A percentile compares a stretch with the other conserved stretches of the same genome.
These are phyloP conservation scores for Pseudogymnoascus sp. DNA, from an alignment of 2,329 filamentous ascomycete species.

Conservation along the genomic window DNA sequence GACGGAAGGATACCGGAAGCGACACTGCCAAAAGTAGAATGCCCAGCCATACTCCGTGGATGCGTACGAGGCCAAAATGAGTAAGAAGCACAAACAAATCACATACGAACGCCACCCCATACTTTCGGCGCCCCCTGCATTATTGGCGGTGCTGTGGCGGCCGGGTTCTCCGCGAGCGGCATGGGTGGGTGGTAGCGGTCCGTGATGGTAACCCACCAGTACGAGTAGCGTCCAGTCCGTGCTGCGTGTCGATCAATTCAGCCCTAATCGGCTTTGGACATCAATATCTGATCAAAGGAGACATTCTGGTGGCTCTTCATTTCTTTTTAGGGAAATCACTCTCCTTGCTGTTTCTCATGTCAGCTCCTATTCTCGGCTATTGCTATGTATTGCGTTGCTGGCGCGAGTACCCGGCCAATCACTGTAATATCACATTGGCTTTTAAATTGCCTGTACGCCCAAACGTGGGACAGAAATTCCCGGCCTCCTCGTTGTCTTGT, in stretches of 20 bases:
- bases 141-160: neutral
- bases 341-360: neutral
- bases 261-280: neutral
- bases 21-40: neutral
- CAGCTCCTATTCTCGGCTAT: neutral
- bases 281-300: neutral
- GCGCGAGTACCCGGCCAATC: neutral
- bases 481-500: neutral
- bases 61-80: neutral
- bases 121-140: neutral
- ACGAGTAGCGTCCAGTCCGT: neutral
- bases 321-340: neutral
- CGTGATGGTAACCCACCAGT: neutral
- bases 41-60: neutral
- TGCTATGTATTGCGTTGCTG: neutral
- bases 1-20: neutral
- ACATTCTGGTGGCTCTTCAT: neutral
- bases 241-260: neutral
- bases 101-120: neutral
- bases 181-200: neutral
- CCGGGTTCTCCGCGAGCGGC: neutral
- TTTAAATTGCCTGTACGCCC: neutral
- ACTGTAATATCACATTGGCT: neutral
- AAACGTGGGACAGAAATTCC: slow-evolving; percentile 3
- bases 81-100: neutral